Evolutionary conservation across 2,329 filamentous ascomycete genomes (phyloP), one percentile per base, ranked within the genome.

Genomic region (Graphiopsis chlorocephala): DNA sequence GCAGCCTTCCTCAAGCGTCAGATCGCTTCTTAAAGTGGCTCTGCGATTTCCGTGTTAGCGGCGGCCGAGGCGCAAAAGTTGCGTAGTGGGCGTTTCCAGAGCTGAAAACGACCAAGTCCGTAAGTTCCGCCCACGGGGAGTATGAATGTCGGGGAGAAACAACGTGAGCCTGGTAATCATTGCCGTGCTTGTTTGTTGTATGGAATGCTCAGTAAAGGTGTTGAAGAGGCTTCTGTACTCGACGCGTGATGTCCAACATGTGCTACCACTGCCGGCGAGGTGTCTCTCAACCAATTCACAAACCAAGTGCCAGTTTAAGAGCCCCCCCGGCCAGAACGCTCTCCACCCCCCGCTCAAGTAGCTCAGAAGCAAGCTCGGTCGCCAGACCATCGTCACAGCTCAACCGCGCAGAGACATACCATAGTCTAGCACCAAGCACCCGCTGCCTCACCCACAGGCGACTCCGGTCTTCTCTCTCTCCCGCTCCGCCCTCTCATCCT

Each of bases 401-500:
- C 33, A 42, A 28, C 23, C 56, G 29, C 56, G 35, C 25, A 29
- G 35, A 59, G 56, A 59, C 56, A 59, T 59, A 59, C 56, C 35
- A 45, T 29, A 25, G 31, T 52, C 53, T 35, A 25, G 29, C 15
- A 29, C 56, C 56, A 26, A 26, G 26, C 59, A 61, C 23, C 29
- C 59, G 59, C 57, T 47, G 57, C 38, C 57, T 60, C 57, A 33
- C 38, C 35, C 38, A 45, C 23, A 20, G 6, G 33, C 35, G 12
- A 33, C 20, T 38, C 28, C 38, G 23, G n/a, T n/a, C n/a, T n/a
- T n/a, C n/a, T n/a, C 25, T 52, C 53, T 64, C 14, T 48, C 47
- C 42, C 55, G 35, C 61, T 55, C 61, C 35, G 23, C 60, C 28
- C 45, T 35, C 28, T 25, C 59, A 64, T 25, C 23, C 62, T 64